These are phyloP conservation scores for Westerdykella ornata DNA, from an alignment of 2,329 filamentous ascomycete species.

Conservation along the genomic window DNA sequence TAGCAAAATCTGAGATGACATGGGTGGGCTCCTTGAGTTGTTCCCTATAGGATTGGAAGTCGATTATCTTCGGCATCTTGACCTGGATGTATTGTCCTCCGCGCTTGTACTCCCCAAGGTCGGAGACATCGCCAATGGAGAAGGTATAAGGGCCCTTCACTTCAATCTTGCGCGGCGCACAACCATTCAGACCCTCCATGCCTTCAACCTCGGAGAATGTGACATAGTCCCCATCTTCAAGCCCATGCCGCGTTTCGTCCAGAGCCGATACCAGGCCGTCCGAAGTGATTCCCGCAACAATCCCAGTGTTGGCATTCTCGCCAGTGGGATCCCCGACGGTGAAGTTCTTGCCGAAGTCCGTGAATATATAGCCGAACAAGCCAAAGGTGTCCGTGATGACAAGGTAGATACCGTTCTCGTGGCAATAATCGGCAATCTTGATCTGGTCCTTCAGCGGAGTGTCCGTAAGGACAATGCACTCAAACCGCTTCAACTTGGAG, in stretches of 20 bases:
- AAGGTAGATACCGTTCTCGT: conserved; percentile 86
- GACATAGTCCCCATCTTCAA: conserved; percentile 94
- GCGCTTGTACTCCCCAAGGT: conserved; percentile 76
- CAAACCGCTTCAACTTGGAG: conserved; percentile 78
- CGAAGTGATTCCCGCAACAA: conserved; percentile 82
- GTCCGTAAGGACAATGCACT: conserved; percentile 86
- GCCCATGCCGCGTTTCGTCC: conserved; percentile 88
- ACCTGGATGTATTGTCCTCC: conserved; percentile 92
- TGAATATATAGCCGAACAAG: conserved; percentile 92
- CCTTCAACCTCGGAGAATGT: conserved; percentile 91
- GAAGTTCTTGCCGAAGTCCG: conserved; percentile 93
- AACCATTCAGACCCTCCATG: conserved; percentile 79
- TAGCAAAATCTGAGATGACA: conserved; percentile 90
- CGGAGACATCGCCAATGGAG: conserved; percentile 87
- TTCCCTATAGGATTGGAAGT: conserved; percentile 75
- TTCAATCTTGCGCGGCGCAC: conserved; percentile 79
- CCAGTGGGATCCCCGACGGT: conserved; percentile 84
- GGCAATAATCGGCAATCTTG: conserved; percentile 84
- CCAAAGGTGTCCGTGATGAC: conserved; percentile 85
- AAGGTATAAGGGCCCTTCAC: conserved; percentile 96
- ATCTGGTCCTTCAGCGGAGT: conserved; percentile 75
- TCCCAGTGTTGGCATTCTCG: conserved; percentile 79
- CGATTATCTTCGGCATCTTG: conserved; percentile 92
- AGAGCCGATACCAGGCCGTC: conserved; percentile 86
- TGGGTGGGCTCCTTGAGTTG: conserved; percentile 83